These are phyloP conservation scores for Jaminaea rosea DNA, from an alignment of 1,284 basidiomycete species.

Conservation along the genomic window DNA sequence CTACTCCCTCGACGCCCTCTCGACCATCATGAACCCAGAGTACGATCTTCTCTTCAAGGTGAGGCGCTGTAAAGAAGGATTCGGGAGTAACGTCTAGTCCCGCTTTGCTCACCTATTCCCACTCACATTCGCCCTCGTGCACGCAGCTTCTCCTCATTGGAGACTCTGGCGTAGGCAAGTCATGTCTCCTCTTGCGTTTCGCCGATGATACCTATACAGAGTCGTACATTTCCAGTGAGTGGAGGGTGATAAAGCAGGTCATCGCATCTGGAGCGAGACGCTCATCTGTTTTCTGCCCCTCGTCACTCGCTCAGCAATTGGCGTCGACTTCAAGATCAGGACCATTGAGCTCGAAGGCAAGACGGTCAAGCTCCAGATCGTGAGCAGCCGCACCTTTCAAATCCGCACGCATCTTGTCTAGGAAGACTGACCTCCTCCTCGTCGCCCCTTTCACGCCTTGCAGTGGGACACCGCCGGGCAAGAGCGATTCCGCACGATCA, in stretches of 20 bases:
- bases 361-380: conserved; percentile 99
- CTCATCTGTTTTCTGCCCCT: not conserved
- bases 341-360: conserved; percentile 99
- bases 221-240: conserved; percentile 50
- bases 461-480: conserved; percentile 50
- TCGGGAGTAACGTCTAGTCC: no score
- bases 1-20: no score
- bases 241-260: not conserved
- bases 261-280: no score
- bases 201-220: conserved; percentile 52
- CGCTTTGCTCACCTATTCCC: no score
- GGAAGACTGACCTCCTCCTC: not conserved
- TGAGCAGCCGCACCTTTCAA: conserved; percentile 53
- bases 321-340: conserved; percentile 96
- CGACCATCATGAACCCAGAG: conserved; percentile 3
- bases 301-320: conserved; percentile 20
- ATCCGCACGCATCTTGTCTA: not conserved
- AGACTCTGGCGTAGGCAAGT: conserved; percentile 90
- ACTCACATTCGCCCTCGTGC: not conserved
- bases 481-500: conserved; percentile 65
- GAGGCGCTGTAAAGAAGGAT: no score
- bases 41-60: conserved; percentile 13
- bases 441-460: not conserved
- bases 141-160: conserved; percentile 59
- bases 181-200: conserved; percentile 50